Base-by-base conservation (phyloP, 768 basidiomycete species). In the Kwoniella heveanensis region DNA sequence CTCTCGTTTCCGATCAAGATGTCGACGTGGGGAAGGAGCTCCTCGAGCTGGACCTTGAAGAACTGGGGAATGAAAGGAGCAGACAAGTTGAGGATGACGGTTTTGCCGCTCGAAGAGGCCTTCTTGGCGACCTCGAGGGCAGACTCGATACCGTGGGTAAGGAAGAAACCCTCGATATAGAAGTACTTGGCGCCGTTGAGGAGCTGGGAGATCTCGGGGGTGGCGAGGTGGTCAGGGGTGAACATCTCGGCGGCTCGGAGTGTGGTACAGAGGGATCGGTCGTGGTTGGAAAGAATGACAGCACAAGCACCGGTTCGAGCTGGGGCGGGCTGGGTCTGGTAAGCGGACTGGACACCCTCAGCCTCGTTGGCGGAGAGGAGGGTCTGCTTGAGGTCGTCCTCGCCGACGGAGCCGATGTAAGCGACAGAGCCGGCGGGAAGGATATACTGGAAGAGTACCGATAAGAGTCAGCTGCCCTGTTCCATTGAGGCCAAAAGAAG, bases 61-160 rank as follows among this genome's bases (percentile, higher is more conserved):
- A 96, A 95, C 81, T 92, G 88, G 57, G 90, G 83, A 81, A 99
- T 94, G 85, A 98, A 99, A 19, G 96, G 96, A 2, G 96, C 96
- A 9, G 92, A 95, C 72, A 99, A 85, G 84, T 99, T 99, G 72
- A 97, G 81, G 12, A 86, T 86, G 80, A 97, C 94, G 64, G 88
- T 88, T 86, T 96, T 97, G 71, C 87, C 86, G 19, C 85, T 84
- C 37, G 82, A 83, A 9, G 90, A 86, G 3, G 91, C 89, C 67
- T 88, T 87, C 79, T 89, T 87, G 80, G 88, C 87, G 65, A 98
- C 82, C 72, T 88, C 83, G 39, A 91, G 80, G 53, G 86, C 87
- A 60, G 85, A 84, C 59, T 87, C 86, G 60, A 85, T 78, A 49
- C 96, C 95, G 77, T 99, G 95, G 19, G 95, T 95, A 63, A 98